These are phyloP conservation scores for Rasamsonia emersonii DNA, from an alignment of 2,329 filamentous ascomycete genomes.

Conservation along the genomic window DNA sequence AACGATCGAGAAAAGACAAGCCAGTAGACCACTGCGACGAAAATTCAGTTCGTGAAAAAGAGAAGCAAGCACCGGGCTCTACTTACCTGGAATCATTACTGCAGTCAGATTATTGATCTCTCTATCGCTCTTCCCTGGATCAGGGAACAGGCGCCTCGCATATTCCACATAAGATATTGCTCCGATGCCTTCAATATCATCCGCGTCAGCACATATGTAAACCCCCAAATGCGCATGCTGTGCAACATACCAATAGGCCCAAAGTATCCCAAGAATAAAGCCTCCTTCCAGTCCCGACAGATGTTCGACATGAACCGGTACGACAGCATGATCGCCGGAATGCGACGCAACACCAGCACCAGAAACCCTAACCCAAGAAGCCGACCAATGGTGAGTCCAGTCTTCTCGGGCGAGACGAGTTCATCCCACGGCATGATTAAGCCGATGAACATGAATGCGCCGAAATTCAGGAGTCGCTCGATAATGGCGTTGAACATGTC, in stretches of 20 bases:
- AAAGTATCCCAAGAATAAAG: constrained; percentile 53
- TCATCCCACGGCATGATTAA: constrained; percentile 48
- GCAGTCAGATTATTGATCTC: constrained; percentile 34
- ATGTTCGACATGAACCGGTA: constrained; percentile 50
- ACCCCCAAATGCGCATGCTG: too few species aligned
- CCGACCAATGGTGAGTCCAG: constrained; percentile 45
- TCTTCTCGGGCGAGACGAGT: constrained; percentile 45
- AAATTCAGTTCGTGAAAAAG: not conserved
- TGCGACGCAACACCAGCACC: constrained; percentile 47
- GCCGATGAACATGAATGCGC: constrained; percentile 53
- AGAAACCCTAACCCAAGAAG: constrained; percentile 46
- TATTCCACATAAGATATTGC: constrained; percentile 41
- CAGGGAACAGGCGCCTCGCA: constrained; percentile 35
- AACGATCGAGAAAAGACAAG: constrained; percentile 35
- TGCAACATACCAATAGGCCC: constrained; percentile 31
- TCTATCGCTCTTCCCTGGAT: constrained; percentile 28
- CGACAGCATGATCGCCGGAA: constrained; percentile 46
- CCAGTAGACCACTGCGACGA: constrained; percentile 36
- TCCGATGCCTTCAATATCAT: constrained; percentile 28
- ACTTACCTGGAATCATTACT: constrained; percentile 31
- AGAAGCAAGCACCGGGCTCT: not conserved
- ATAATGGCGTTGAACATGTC: constrained; percentile 54
- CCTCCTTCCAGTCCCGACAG: constrained; percentile 48
- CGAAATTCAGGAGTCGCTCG: constrained; percentile 52
- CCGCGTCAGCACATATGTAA: not conserved